Conservation (phyloP, 2,329 filamentous ascomycete species). For the Phialemoniopsis sp. region DNA sequence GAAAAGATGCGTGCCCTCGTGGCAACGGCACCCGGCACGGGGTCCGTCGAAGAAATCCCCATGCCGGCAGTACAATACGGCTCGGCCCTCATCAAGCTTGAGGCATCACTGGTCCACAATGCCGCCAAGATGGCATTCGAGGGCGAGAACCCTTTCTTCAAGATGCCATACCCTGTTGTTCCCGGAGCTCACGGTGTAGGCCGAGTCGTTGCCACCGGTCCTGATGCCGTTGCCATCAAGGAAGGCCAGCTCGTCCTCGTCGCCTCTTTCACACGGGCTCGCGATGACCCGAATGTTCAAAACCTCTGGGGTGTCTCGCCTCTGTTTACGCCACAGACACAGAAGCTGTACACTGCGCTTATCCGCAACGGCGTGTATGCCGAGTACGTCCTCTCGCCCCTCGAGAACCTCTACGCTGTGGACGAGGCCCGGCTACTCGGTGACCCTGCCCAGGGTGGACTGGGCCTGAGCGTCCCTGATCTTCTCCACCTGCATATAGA, state of each 20-base stretch:
- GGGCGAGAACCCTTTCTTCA: too few relatives aligned
- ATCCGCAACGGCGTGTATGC: conserved; percentile 20
- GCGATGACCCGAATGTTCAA: conserved; percentile 23
- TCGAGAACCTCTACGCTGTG: conserved; percentile 27
- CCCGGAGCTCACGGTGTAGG: conserved; percentile 23
- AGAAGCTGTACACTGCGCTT: too few relatives aligned
- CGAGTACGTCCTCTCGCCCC: conserved; percentile 25
- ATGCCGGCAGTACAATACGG: too few relatives aligned
- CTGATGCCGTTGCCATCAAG: conserved; percentile 22
- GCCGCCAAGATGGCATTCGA: too few relatives aligned
- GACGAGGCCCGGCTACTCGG: conserved; percentile 22
- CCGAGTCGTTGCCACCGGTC: conserved; percentile 22
- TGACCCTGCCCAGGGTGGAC: conserved; percentile 6
- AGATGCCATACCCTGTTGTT: conserved; percentile 6
- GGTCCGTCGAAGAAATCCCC: too few relatives aligned
- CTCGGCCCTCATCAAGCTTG: too few relatives aligned
- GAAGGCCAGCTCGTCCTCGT: conserved; percentile 26
- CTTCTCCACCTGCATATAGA: conserved; percentile 24
- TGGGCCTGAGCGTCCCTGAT: conserved; percentile 33
- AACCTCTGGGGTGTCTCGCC: conserved; percentile 9
- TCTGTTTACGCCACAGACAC: too few relatives aligned
- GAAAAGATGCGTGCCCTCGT: too few relatives aligned
- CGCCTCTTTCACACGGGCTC: conserved; percentile 24
- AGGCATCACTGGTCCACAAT: too few relatives aligned
- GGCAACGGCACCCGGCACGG: too few relatives aligned